phyloP scores from a whole-genome alignment of 2,329 filamentous ascomycete genomes.

The Paracamarosporium sp. region DNA sequence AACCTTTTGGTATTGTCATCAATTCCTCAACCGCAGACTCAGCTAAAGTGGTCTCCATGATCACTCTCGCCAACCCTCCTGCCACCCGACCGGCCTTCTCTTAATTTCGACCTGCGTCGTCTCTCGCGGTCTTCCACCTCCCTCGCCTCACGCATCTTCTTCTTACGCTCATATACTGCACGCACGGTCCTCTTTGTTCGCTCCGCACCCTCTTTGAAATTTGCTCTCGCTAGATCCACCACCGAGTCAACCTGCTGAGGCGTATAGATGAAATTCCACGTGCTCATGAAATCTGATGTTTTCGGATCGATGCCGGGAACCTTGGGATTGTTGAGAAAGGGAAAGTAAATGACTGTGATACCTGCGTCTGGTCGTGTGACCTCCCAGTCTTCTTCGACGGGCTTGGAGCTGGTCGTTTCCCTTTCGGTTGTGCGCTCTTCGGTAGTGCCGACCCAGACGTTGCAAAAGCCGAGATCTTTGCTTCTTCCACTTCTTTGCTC shows the following conservation, averaged over 20 bases:
- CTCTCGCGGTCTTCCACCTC: slow-evolving; percentile 51
- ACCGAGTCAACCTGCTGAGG: slow-evolving; percentile 88
- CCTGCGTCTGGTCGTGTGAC: slow-evolving; percentile 81
- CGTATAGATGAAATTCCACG: slow-evolving; percentile 98
- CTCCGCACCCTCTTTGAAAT: slow-evolving; percentile 82
- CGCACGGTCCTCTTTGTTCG: slow-evolving; percentile 79
- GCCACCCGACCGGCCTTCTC: slow-evolving; percentile 58
- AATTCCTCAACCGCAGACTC: slow-evolving; percentile 21
- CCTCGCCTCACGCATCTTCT: slow-evolving; percentile 65
- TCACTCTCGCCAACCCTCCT: slow-evolving; percentile 63
- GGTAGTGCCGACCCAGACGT: slow-evolving; percentile 89
- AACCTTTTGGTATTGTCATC: neutral
- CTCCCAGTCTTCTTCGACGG: slow-evolving; percentile 67
- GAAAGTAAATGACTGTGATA: slow-evolving; percentile 88
- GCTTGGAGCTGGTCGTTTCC: slow-evolving; percentile 62
- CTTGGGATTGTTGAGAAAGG: slow-evolving; percentile 82
- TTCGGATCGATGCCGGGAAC: slow-evolving; percentile 84
- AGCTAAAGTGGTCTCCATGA: slow-evolving; percentile 70
- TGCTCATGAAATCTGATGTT: slow-evolving; percentile 84
- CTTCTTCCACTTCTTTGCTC: slow-evolving; percentile 38
- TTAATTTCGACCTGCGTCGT: slow-evolving; percentile 46
- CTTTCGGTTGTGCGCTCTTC: slow-evolving; percentile 69
- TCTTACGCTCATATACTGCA: slow-evolving; percentile 94
- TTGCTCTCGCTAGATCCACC: slow-evolving; percentile 80
- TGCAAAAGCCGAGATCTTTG: slow-evolving; percentile 81